Conservation (phyloP, 2,329 filamentous ascomycete genomes). For the Pleurostoma richardsiae region DNA sequence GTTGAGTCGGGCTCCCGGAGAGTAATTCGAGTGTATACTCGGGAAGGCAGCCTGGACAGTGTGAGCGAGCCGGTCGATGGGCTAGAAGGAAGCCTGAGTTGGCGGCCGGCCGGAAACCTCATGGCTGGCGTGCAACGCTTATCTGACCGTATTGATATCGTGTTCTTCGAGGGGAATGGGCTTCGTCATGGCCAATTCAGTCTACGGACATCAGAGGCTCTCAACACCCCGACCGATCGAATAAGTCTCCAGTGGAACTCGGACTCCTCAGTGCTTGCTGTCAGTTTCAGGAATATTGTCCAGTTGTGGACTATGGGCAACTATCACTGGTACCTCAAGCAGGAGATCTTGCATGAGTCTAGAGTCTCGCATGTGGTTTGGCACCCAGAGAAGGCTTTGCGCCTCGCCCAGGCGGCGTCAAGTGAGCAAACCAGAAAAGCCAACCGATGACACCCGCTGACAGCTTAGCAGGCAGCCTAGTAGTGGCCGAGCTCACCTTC, state of each 20-base stretch:
- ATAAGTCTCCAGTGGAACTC: slow-evolving; percentile 80
- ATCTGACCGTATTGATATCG: slow-evolving; percentile 67
- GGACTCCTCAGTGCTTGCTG: slow-evolving; percentile 85
- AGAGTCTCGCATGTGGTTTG: slow-evolving; percentile 47
- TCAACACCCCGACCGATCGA: slow-evolving; percentile 45
- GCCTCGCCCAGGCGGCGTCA: slow-evolving; percentile 51
- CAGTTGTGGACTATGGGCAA: slow-evolving; percentile 97
- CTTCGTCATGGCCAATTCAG: slow-evolving; percentile 91
- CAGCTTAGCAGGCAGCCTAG: slow-evolving; percentile 16
- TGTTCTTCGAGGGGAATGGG: slow-evolving; percentile 98
- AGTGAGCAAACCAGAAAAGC: slow-evolving; percentile 29
- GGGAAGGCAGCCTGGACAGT: slow-evolving; percentile 86
- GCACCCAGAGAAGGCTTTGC: slow-evolving; percentile 82
- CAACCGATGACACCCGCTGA: slow-evolving; percentile 43
- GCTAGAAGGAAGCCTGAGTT: slow-evolving; percentile 81
- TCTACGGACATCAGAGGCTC: slow-evolving; percentile 61
- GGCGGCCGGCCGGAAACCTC: slow-evolving; percentile 86
- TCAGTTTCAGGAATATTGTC: slow-evolving; percentile 67
- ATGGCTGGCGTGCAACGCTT: slow-evolving; percentile 79
- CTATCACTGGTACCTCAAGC: slow-evolving; percentile 97
- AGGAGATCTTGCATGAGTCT: slow-evolving; percentile 59
- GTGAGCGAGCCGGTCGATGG: slow-evolving; percentile 93
- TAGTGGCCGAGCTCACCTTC: slow-evolving; percentile 56
- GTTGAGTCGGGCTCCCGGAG: slow-evolving; percentile 66
- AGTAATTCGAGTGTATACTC: slow-evolving; percentile 82